These are phyloP conservation scores for cucumber (Cucumis sativus) DNA, from an alignment of 306 rosid genomes.

Conservation along the genomic window DNA sequence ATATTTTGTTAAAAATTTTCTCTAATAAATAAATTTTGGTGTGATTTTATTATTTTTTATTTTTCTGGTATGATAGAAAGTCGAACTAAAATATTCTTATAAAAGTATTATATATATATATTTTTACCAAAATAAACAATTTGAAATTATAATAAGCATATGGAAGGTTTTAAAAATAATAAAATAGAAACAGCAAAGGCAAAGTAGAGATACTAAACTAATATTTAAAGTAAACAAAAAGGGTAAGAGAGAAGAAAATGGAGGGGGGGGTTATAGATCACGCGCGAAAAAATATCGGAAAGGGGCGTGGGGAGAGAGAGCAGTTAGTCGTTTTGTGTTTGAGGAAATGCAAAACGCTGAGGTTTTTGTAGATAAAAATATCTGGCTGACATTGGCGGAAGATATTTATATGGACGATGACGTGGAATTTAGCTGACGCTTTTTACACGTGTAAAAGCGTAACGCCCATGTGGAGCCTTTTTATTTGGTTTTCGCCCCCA, in stretches of 20 bases:
- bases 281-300: not conserved
- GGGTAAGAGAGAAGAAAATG: not conserved
- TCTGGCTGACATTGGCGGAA: slow-evolving; percentile 45
- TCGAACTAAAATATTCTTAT: no score
- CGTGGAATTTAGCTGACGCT: slow-evolving; percentile 24
- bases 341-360: not conserved
- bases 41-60: no score
- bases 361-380: slow-evolving; percentile 27
- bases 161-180: no score
- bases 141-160: no score
- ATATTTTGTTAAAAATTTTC: no score
- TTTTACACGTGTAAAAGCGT: slow-evolving; percentile 78
- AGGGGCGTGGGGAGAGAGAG: not conserved
- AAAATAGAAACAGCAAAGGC: no score
- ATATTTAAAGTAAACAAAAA: no score
- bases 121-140: no score
- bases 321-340: not conserved
- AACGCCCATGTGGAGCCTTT: slow-evolving; percentile 70
- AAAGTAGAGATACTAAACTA: no score
- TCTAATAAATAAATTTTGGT: no score
- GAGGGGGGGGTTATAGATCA: not conserved
- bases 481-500: slow-evolving; percentile 14
- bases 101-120: no score
- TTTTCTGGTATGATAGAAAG: no score
- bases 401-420: slow-evolving; percentile 52